These are phyloP conservation scores for Diutina rugosa DNA, from an alignment of 1,139 yeast genomes.

Conservation along the genomic window DNA sequence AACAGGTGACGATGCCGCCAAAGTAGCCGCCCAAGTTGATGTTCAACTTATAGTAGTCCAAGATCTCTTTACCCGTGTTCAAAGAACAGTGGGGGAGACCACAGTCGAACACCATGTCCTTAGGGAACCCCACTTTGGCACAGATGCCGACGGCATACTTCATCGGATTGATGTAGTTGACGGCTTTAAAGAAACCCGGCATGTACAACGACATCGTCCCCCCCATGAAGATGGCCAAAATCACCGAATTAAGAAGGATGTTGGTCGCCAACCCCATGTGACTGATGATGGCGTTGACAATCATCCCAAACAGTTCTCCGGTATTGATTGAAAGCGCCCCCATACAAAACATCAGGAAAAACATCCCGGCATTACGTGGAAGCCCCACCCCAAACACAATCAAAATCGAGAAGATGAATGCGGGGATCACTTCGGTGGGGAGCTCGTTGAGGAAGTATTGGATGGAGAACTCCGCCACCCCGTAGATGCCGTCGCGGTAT, in stretches of 20 bases:
- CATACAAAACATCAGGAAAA: background rate
- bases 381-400: conserved; percentile 2
- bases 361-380: background rate
- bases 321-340: background rate
- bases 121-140: conserved; percentile 26
- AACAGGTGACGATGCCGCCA: conserved; percentile 25
- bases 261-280: conserved; percentile 77
- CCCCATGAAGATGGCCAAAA: conserved; percentile 70
- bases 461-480: background rate
- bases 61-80: conserved; percentile 21
- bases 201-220: conserved; percentile 74
- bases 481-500: background rate
- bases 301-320: conserved; percentile 1
- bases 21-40: conserved; percentile 17
- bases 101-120: conserved; percentile 19
- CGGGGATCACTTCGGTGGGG: background rate
- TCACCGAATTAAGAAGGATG: conserved; percentile 46
- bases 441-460: background rate
- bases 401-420: background rate
- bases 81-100: conserved; percentile 15
- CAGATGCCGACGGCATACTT: conserved; percentile 53
- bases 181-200: conserved; percentile 54
- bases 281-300: conserved; percentile 54
- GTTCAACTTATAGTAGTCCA: conserved; percentile 19
- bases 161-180: conserved; percentile 64